Evolutionary conservation across 2,329 filamentous ascomycete genomes (phyloP).

Genomic region (Fusarium sp.): DNA sequence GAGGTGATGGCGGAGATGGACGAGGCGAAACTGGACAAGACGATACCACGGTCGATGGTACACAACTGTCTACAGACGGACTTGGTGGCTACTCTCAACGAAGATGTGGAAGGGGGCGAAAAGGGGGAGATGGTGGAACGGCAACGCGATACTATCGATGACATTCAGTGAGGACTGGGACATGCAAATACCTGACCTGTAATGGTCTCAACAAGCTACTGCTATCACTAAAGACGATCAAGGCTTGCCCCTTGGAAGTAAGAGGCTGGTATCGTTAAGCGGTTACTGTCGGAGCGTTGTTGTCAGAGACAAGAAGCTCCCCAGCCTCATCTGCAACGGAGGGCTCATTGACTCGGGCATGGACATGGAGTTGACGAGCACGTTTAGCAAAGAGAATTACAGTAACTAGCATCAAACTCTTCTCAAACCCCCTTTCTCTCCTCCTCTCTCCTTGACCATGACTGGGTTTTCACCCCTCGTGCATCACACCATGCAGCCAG

Average conservation of each 20-base stretch:
- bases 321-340: not conserved
- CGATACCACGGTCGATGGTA: not conserved
- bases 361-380: not conserved
- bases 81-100: not conserved
- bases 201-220: not conserved
- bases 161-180: not conserved
- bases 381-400: not conserved
- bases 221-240: not conserved
- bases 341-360: not conserved
- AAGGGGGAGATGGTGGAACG: not conserved
- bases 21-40: not conserved
- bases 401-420: not conserved
- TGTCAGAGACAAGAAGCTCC: not conserved
- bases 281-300: not conserved
- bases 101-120: not conserved
- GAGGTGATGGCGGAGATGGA: not conserved
- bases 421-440: not conserved
- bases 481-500: constrained; percentile 8
- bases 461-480: not conserved
- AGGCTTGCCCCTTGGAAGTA: not conserved
- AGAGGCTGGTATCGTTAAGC: not conserved
- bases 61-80: not conserved
- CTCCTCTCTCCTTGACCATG: not conserved
- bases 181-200: not conserved
- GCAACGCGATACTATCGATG: not conserved